Conservation (phyloP, 2,329 filamentous ascomycete species). For the Epichloe hybrida region DNA sequence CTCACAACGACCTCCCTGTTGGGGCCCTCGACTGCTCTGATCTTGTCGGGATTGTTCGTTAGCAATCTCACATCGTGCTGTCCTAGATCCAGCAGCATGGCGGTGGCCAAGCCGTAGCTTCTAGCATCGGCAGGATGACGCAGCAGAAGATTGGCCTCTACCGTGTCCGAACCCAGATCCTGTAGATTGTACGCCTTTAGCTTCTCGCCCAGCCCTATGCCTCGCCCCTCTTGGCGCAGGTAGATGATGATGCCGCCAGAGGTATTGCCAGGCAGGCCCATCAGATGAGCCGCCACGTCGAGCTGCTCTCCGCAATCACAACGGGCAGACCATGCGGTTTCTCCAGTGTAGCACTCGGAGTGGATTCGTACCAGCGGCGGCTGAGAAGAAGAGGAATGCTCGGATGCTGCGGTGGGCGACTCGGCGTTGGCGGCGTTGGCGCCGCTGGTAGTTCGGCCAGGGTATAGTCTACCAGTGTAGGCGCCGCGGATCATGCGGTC, state of each 20-base stretch:
- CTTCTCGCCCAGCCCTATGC: conserved; percentile 89
- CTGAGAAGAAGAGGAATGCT: conserved; percentile 6
- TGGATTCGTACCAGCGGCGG: conserved; percentile 81
- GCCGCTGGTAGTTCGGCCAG: conserved; percentile 67
- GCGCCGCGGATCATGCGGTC: conserved; percentile 90
- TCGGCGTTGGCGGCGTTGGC: conserved; percentile 18
- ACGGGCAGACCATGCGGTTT: conserved; percentile 94
- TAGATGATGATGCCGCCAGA: conserved; percentile 88
- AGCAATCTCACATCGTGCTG: conserved; percentile 66
- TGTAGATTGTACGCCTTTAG: conserved; percentile 97
- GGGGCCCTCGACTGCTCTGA: conserved; percentile 84
- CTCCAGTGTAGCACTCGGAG: conserved; percentile 95
- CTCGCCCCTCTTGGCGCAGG: conserved; percentile 85
- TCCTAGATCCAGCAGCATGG: conserved; percentile 80
- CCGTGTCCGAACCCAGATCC: conserved; percentile 92
- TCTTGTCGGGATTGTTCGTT: conserved; percentile 97
- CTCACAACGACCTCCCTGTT: conserved; percentile 76
- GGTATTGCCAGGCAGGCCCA: conserved; percentile 55
- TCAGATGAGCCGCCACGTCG: conserved; percentile 86
- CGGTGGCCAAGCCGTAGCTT: conserved; percentile 91
- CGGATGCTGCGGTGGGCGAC: not conserved
- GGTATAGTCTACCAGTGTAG: conserved; percentile 77
- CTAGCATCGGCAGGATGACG: conserved; percentile 88
- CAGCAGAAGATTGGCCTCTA: conserved; percentile 84
- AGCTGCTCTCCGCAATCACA: conserved; percentile 98